Percentiles rank a stretch among this genome's conserved stretches.
Evolutionary conservation across 2,329 filamentous ascomycete genomes (phyloP).

Genomic region (Tolypocladium endophyticum): DNA sequence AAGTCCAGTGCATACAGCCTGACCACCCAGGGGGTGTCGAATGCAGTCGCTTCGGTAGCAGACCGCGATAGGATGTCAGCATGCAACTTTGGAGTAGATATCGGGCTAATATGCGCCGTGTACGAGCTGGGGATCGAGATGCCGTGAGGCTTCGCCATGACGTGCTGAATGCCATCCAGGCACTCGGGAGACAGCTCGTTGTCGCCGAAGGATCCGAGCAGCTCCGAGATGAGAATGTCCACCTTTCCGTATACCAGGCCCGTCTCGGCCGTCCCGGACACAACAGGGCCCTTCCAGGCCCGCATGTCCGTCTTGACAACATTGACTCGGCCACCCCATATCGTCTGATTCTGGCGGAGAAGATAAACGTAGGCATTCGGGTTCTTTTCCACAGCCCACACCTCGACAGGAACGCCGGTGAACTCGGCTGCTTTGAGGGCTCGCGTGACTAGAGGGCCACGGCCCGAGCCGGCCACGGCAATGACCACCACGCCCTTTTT

Average conservation of each 20-base stretch:
- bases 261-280: slow-evolving; percentile 29
- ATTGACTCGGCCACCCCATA: slow-evolving; percentile 74
- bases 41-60: slow-evolving; percentile 56
- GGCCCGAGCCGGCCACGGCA: slow-evolving; percentile 85
- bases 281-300: slow-evolving; percentile 75
- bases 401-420: slow-evolving; percentile 67
- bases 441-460: slow-evolving; percentile 83
- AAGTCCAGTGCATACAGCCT: slow-evolving; percentile 86
- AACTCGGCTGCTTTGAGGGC: slow-evolving; percentile 69
- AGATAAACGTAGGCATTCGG: slow-evolving; percentile 94
- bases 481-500: slow-evolving; percentile 65
- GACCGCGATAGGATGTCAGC: slow-evolving; percentile 62
- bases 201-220: slow-evolving; percentile 90
- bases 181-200: slow-evolving; percentile 97
- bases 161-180: slow-evolving; percentile 86
- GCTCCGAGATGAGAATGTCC: slow-evolving; percentile 88
- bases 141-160: slow-evolving; percentile 66
- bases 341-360: slow-evolving; percentile 69
- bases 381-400: slow-evolving; percentile 97
- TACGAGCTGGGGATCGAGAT: slow-evolving; percentile 93
- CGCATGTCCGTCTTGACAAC: slow-evolving; percentile 97
- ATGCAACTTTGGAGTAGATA: slow-evolving; percentile 76
- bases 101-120: slow-evolving; percentile 86
- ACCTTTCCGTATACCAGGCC: slow-evolving; percentile 53
- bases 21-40: slow-evolving; percentile 90